A percentile compares a stretch with the other conserved stretches of the same genome.
Evolutionary conservation across 2,329 filamentous ascomycete genomes (phyloP).

Genomic region (Canariomyces notabilis): DNA sequence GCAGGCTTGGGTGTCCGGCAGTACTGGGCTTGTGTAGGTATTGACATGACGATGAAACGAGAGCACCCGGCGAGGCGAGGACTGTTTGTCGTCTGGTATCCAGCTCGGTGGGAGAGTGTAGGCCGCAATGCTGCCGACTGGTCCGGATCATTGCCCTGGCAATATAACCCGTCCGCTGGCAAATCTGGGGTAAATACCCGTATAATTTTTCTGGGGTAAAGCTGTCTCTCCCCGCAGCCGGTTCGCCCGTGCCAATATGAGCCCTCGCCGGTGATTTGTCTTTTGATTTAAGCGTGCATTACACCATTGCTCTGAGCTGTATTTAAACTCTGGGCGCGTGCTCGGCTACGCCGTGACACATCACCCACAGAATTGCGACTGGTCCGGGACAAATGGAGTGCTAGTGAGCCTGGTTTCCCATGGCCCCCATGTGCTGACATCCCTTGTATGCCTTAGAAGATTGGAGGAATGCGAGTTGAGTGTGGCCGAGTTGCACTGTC

Average conservation of each 20-base stretch:
- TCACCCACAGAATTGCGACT: background rate
- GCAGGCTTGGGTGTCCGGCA: background rate
- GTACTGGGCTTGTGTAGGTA: no score
- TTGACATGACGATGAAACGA: conserved; percentile 16
- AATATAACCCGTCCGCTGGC: conserved; percentile 21
- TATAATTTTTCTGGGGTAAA: conserved; percentile 17
- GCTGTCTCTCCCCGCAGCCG: conserved; percentile 8
- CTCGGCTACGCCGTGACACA: conserved; percentile 3
- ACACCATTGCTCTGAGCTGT: background rate
- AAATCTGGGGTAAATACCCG: conserved; percentile 28
- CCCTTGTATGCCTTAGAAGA: background rate
- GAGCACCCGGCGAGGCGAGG: background rate
- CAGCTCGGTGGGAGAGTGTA: conserved; percentile 20
- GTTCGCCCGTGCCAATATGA: conserved; percentile 8
- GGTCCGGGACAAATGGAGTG: conserved; percentile 3
- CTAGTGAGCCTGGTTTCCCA: no score
- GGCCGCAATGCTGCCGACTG: conserved; percentile 26
- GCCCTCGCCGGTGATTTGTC: no score
- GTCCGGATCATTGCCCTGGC: conserved; percentile 18
- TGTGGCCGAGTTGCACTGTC: conserved; percentile 2
- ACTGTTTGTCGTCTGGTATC: conserved; percentile 7
- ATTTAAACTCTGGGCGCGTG: conserved; percentile 2
- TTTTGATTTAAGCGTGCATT: conserved; percentile 6
- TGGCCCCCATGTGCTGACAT: conserved; percentile 3
- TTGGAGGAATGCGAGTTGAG: conserved; percentile 6